phyloP scores from a whole-genome alignment of 2,329 filamentous ascomycete genomes.

The Epichloe gansuensis region DNA sequence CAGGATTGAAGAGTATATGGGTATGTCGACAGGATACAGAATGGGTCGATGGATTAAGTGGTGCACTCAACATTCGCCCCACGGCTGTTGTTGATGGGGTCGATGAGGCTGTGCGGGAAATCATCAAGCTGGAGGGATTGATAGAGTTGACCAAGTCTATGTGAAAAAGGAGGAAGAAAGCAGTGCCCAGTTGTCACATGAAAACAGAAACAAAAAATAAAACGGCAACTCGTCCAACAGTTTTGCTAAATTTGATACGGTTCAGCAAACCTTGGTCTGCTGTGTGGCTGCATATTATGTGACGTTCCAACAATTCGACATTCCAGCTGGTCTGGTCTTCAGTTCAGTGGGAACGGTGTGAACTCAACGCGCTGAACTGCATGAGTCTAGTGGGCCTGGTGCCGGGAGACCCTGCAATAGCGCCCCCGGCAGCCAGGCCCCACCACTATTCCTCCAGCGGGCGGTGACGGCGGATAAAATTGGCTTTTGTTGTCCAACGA shows the following conservation, averaged over 20 bases:
- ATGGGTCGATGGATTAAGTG: slow-evolving; percentile 7
- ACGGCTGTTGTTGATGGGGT: background rate
- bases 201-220: background rate
- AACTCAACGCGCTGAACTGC: too few relatives aligned
- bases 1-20: slow-evolving; percentile 11
- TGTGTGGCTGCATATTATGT: background rate
- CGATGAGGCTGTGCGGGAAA: background rate
- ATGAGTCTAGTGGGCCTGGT: too few relatives aligned
- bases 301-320: too few relatives aligned
- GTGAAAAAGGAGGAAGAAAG: too few relatives aligned
- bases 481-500: too few relatives aligned
- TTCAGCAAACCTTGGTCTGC: background rate
- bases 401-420: too few relatives aligned
- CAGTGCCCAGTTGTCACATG: background rate
- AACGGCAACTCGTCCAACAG: too few relatives aligned
- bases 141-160: too few relatives aligned
- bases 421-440: too few relatives aligned
- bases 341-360: too few relatives aligned
- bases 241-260: background rate
- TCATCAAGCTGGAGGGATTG: background rate
- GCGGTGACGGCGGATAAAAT: slow-evolving; percentile 1
- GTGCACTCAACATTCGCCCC: background rate
- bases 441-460: background rate
- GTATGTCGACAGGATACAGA: slow-evolving; percentile 8
- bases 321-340: too few relatives aligned